These are phyloP conservation scores for Lentinula novae-zelandiae DNA, from an alignment of 1,284 basidiomycete species.

Conservation along the genomic window DNA sequence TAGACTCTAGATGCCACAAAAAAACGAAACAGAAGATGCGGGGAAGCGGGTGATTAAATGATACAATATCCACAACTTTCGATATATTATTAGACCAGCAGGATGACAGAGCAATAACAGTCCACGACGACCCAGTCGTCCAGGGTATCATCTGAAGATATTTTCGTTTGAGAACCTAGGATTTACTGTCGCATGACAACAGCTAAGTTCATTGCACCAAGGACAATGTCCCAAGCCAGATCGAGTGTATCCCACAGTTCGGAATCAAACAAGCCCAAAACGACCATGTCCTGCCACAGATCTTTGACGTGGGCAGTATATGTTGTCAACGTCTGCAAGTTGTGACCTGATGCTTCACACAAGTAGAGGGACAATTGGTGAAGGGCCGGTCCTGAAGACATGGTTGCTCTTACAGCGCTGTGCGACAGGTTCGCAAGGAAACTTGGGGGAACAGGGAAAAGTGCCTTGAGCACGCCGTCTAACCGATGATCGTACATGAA, in stretches of 20 bases:
- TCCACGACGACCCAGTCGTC: neutral
- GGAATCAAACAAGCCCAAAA: slow-evolving; percentile 62
- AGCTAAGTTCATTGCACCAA: slow-evolving; percentile 62
- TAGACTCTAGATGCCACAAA: neutral
- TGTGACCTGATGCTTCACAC: slow-evolving; percentile 36
- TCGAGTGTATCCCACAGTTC: slow-evolving; percentile 69
- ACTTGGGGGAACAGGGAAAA: slow-evolving; percentile 53
- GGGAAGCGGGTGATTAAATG: neutral
- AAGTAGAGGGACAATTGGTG: slow-evolving; percentile 53
- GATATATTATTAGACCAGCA: neutral
- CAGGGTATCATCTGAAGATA: neutral
- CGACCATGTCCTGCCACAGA: slow-evolving; percentile 69
- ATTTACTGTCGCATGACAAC: slow-evolving; percentile 26
- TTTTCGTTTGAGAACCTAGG: neutral
- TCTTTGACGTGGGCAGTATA: slow-evolving; percentile 65
- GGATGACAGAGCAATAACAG: neutral
- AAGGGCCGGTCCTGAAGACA: slow-evolving; percentile 38
- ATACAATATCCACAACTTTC: neutral
- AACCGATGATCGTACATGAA: slow-evolving; percentile 66
- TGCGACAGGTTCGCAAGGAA: slow-evolving; percentile 50
- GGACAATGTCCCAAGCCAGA: slow-evolving; percentile 67
- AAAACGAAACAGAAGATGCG: neutral
- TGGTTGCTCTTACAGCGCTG: slow-evolving; percentile 39
- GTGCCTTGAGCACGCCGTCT: slow-evolving; percentile 45
- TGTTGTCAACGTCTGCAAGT: slow-evolving; percentile 46